Evolutionary conservation across 2,329 filamentous ascomycete genomes (phyloP), one percentile per base, ranked within the genome.

Genomic region (Helotiales sp.): DNA sequence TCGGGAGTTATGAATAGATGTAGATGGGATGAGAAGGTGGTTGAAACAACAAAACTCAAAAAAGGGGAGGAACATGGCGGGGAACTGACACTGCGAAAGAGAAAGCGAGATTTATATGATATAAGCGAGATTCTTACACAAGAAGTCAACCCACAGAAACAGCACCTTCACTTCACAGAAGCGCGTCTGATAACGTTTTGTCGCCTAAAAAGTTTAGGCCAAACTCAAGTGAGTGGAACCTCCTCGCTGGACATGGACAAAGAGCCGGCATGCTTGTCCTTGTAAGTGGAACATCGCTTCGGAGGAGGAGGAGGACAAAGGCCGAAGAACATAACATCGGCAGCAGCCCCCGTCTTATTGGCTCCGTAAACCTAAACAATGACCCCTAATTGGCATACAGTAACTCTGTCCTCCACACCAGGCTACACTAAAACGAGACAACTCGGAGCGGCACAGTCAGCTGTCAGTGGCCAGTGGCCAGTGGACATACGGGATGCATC

Each of bases 381-480:
- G 49, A 30, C 49, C 26, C 24, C 26, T 52, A 50, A n/a, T 52
- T 52, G 47, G 24, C 26, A 22, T 52, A 26, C 5, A 8, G n/a
- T n/a, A n/a, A n/a, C n/a, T 2, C 49, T 17, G 7, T 20, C 28
- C 11, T 52, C 22, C 49, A 26, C 24, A 28, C 49, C 49, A 52
- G 49, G 49, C 49, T n/a, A n/a, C n/a, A n/a, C n/a, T 30, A 52
- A 30, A 52, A 52, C 49, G 30, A 52, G 49, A 52, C 28, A n/a
- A n/a, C n/a, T n/a, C n/a, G n/a, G n/a, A n/a, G n/a, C n/a, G n/a
- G n/a, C n/a, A 52, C 49, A 37, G 30, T 57, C 32, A 24, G 54
- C 54, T 57, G 54, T 57, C 54, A 57, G 6, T 50, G 47, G 3
- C 6, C 30, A 11, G 5, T 34, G 30, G 6, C 11, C 17, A 28